phyloP scores from a whole-genome alignment of 2,329 filamentous ascomycete genomes.

The Nannizziopsis arthrosporioides region DNA sequence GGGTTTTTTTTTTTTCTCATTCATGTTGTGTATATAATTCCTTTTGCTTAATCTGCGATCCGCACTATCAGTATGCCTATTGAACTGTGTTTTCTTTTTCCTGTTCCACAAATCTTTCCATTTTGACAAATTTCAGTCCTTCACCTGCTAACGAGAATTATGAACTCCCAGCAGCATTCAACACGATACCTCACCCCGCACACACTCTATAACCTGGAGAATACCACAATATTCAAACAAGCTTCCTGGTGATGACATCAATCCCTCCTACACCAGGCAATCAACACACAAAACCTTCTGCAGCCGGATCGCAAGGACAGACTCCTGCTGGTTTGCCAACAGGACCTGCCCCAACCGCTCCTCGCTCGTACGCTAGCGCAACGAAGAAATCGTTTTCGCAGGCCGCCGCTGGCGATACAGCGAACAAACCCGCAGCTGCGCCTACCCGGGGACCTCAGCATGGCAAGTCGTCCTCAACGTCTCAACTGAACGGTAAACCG shows the following conservation, averaged over 20 bases:
- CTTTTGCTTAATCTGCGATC: constrained; percentile 2
- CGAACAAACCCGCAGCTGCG: constrained; percentile 42
- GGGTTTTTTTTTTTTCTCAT: background rate
- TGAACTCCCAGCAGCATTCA: background rate
- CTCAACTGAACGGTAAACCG: constrained; percentile 75
- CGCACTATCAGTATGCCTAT: background rate
- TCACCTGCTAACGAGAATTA: background rate
- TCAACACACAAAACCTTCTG: constrained; percentile 40
- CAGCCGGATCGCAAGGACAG: constrained; percentile 34
- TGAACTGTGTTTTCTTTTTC: background rate
- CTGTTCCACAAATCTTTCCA: background rate
- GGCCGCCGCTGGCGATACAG: constrained; percentile 40
- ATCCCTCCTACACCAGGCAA: constrained; percentile 39
- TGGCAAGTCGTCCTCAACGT: constrained; percentile 54
- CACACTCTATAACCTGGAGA: background rate
- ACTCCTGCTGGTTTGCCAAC: constrained; percentile 41
- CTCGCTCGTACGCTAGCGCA: constrained; percentile 51
- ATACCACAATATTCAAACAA: background rate
- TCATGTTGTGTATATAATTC: background rate
- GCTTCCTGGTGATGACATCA: constrained; percentile 50
- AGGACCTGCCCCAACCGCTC: constrained; percentile 42
- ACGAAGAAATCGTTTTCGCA: constrained; percentile 45
- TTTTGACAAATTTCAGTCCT: background rate
- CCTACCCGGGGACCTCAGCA: constrained; percentile 37
- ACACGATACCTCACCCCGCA: background rate